Percentiles rank a stretch among this genome's conserved stretches.
phyloP scores from a whole-genome alignment of 2,329 filamentous ascomycete species.

The Xylariaceae sp. region DNA sequence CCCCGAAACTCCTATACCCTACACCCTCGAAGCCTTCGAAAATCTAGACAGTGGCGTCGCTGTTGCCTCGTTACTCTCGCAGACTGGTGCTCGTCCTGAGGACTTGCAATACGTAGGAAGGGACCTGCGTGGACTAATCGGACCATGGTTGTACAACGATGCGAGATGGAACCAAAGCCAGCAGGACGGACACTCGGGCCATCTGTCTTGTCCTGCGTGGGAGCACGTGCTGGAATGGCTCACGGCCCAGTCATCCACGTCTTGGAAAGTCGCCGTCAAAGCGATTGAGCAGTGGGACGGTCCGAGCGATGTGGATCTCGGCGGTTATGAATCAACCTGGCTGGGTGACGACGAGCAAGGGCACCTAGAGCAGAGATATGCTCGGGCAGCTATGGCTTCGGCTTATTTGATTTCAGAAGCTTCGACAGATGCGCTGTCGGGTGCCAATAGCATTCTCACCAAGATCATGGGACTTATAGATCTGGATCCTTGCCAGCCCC shows the following conservation, averaged over 20 bases:
- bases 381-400: constrained; percentile 62
- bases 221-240: constrained; percentile 68
- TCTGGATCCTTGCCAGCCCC: constrained; percentile 51
- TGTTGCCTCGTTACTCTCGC: constrained; percentile 57
- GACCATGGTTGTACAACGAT: constrained; percentile 69
- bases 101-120: constrained; percentile 47
- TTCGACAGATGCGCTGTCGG: constrained; percentile 53
- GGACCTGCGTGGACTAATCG: constrained; percentile 64
- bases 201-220: constrained; percentile 57
- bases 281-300: constrained; percentile 71
- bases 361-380: constrained; percentile 61
- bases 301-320: constrained; percentile 65
- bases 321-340: constrained; percentile 53
- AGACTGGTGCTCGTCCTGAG: constrained; percentile 43
- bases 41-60: constrained; percentile 55
- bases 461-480: constrained; percentile 59
- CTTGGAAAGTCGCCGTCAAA: constrained; percentile 59
- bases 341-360: constrained; percentile 57
- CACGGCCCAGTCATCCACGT: constrained; percentile 51
- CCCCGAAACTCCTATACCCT: constrained; percentile 41
- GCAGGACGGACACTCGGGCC: constrained; percentile 24
- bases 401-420: constrained; percentile 64
- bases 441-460: constrained; percentile 56
- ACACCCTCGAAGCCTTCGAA: constrained; percentile 62
- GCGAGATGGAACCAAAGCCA: constrained; percentile 46